A percentile compares a stretch with the other conserved stretches of the same genome.
Evolutionary conservation across 2,329 filamentous ascomycete species (phyloP).

Genomic region (Xylariaceae sp.): DNA sequence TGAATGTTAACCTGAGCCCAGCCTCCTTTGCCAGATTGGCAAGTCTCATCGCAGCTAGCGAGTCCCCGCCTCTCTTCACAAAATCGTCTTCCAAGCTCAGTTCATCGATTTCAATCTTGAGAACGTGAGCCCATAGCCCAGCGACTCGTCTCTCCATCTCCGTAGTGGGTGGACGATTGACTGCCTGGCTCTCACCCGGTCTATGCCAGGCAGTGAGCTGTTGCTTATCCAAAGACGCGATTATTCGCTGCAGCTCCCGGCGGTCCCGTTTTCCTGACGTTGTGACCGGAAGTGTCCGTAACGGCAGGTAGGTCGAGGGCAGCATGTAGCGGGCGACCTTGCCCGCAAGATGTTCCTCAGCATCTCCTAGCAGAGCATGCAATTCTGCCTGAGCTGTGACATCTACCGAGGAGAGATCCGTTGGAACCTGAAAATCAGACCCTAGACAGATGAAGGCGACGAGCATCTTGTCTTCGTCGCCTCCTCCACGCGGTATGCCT

Average conservation of each 20-base stretch:
- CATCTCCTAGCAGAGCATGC: conserved; percentile 1
- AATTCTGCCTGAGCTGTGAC: background rate
- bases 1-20: no score
- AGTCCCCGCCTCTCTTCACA: no score
- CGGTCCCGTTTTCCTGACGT: conserved; percentile 8
- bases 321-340: conserved; percentile 7
- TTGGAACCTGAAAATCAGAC: background rate
- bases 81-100: no score
- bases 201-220: no score
- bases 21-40: no score
- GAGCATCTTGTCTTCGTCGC: conserved; percentile 3
- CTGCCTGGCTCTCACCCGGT: no score
- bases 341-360: conserved; percentile 1
- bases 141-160: no score
- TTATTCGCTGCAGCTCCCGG: conserved; percentile 2
- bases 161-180: no score
- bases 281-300: conserved; percentile 3
- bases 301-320: conserved; percentile 3
- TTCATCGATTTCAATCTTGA: no score
- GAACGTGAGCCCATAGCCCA: no score
- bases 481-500: conserved; percentile 3
- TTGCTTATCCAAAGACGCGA: no score
- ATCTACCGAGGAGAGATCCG: conserved; percentile 1
- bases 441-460: conserved; percentile 7
- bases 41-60: no score